These are phyloP conservation scores for Pseudogymnoascus sp. DNA, from an alignment of 2,329 filamentous ascomycete species.

Conservation along the genomic window DNA sequence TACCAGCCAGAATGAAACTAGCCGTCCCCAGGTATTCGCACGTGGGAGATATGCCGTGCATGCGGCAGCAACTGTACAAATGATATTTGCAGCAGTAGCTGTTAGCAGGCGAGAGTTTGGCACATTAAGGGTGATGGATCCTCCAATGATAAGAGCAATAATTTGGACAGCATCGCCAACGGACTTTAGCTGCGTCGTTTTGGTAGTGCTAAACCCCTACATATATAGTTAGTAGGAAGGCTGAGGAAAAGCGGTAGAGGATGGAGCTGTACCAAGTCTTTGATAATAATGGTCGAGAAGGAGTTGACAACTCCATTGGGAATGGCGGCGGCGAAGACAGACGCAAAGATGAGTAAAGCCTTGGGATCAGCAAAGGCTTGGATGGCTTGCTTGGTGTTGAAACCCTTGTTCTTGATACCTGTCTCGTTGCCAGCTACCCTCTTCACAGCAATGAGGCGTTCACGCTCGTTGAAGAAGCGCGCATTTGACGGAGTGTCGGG, in stretches of 20 bases:
- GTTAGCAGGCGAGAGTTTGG: conserved; percentile 26
- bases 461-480: conserved; percentile 24
- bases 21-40: conserved; percentile 28
- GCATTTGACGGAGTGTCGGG: conserved; percentile 28
- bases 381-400: conserved; percentile 24
- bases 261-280: conserved; percentile 19
- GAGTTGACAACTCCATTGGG: conserved; percentile 27
- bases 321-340: conserved; percentile 10
- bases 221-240: background rate
- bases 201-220: conserved; percentile 26
- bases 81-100: conserved; percentile 27
- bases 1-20: conserved; percentile 31
- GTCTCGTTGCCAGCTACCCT: conserved; percentile 28
- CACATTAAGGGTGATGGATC: conserved; percentile 29
- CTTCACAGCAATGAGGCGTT: conserved; percentile 26
- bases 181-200: conserved; percentile 29
- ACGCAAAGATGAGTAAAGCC: conserved; percentile 21
- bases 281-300: conserved; percentile 30
- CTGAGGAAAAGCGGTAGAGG: background rate
- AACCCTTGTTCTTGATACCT: conserved; percentile 29
- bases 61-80: conserved; percentile 29
- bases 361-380: conserved; percentile 27
- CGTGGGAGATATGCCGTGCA: conserved; percentile 29
- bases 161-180: conserved; percentile 33
- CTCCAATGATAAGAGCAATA: conserved; percentile 28